These are phyloP conservation scores for Piloderma croceum DNA, from an alignment of 768 basidiomycete species.

Conservation along the genomic window DNA sequence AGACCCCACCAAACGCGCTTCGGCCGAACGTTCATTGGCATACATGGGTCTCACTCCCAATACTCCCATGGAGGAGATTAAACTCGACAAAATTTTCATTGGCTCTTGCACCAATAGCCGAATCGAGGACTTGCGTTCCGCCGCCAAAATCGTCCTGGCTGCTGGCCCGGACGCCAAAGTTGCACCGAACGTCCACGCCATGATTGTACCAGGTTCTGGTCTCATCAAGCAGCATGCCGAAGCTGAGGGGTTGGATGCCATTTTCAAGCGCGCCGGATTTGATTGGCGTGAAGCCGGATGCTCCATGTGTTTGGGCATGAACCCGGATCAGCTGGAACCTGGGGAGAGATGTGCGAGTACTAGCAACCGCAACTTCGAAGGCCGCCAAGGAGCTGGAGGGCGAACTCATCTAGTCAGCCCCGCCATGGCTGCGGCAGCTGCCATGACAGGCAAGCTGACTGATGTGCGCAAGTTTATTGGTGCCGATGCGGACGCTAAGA, in stretches of 20 bases:
- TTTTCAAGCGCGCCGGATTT: constrained; percentile 88
- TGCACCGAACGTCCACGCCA: constrained; percentile 68
- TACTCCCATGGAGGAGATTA: constrained; percentile 72
- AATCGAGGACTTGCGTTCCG: constrained; percentile 87
- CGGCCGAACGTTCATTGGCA: constrained; percentile 67
- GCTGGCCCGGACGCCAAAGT: constrained; percentile 72
- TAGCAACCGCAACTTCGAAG: constrained; percentile 91
- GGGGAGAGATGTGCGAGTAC: constrained; percentile 87
- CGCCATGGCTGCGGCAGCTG: constrained; percentile 90
- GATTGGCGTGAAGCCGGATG: constrained; percentile 96
- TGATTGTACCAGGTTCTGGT: constrained; percentile 91
- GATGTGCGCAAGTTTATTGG: constrained; percentile 78
- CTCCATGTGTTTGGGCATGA: constrained; percentile 97
- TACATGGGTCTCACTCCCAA: constrained; percentile 87
- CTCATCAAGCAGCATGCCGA: constrained; percentile 88
- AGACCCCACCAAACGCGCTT: constrained; percentile 59
- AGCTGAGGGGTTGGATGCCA: constrained; percentile 76
- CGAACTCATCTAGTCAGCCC: constrained; percentile 86
- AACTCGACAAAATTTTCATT: constrained; percentile 86
- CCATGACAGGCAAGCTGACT: constrained; percentile 76
- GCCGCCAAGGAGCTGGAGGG: constrained; percentile 82
- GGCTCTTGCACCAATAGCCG: constrained; percentile 94
- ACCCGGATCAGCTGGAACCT: constrained; percentile 82
- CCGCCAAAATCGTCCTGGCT: constrained; percentile 70
- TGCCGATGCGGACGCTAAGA: constrained; percentile 36